phyloP scores from a whole-genome alignment of 768 basidiomycete species.

The Tephrocybe rancida region DNA sequence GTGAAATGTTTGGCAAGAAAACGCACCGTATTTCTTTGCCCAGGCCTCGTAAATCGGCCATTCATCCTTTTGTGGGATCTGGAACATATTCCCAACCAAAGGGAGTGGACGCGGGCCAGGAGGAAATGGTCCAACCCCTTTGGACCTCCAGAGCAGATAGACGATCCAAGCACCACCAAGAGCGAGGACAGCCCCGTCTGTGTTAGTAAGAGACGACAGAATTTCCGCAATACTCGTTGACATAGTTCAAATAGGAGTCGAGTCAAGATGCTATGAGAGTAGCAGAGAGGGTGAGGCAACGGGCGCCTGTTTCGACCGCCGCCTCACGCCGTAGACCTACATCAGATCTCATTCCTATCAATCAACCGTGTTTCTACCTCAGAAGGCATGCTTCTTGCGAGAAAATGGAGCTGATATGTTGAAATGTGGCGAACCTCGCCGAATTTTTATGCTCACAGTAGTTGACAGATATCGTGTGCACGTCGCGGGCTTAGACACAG shows the following conservation, averaged over 20 bases:
- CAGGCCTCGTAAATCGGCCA: conserved; percentile 22
- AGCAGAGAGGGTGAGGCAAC: conserved; percentile 78
- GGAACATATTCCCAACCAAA: conserved; percentile 24
- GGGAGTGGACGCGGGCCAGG: conserved; percentile 22
- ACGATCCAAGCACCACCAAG: conserved; percentile 6
- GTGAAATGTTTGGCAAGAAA: not conserved
- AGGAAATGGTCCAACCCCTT: conserved; percentile 14
- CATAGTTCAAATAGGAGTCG: not conserved
- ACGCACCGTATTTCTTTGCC: conserved; percentile 21
- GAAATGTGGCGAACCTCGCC: too few species aligned
- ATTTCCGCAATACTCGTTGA: not conserved
- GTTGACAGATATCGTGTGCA: too few species aligned
- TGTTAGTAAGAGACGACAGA: conserved; percentile 4
- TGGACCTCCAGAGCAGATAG: conserved; percentile 10
- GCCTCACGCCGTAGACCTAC: too few species aligned
- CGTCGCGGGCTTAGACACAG: too few species aligned
- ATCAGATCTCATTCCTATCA: too few species aligned
- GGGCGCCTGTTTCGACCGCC: conserved; percentile 87
- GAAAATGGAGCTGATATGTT: too few species aligned
- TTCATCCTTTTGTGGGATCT: conserved; percentile 24
- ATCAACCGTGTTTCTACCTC: too few species aligned
- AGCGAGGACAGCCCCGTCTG: conserved; percentile 1
- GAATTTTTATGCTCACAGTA: too few species aligned
- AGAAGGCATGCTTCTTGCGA: too few species aligned
- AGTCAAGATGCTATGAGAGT: not conserved